phyloP scores from a whole-genome alignment of 108 stramenopile genomes.

The Stephanodiscus minutulus region DNA sequence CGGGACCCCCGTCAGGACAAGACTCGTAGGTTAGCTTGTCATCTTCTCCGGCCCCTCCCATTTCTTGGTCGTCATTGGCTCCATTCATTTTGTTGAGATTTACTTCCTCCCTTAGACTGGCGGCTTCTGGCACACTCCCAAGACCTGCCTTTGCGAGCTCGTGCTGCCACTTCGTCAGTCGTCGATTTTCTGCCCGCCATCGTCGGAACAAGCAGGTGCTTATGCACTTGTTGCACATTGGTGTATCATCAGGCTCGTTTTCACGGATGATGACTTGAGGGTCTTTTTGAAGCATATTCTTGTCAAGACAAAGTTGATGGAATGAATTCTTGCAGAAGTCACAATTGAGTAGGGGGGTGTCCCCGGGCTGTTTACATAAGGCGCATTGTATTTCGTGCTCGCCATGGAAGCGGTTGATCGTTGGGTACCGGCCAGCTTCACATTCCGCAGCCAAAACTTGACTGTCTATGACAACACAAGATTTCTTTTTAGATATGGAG shows the following conservation, averaged over 20 bases:
- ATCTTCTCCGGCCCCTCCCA: constrained; percentile 6
- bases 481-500: neutral
- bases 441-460: constrained; percentile 71
- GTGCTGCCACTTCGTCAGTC: constrained; percentile 59
- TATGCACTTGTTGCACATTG: constrained; percentile 80
- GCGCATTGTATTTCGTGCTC: constrained; percentile 54
- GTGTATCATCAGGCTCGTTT: constrained; percentile 73
- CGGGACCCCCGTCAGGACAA: constrained; percentile 85
- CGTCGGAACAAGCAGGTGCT: constrained; percentile 49
- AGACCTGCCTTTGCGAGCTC: constrained; percentile 49
- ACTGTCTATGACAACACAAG: constrained; percentile 64
- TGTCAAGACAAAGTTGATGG: constrained; percentile 67
- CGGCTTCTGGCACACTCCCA: constrained; percentile 29
- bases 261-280: constrained; percentile 58
- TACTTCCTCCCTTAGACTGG: constrained; percentile 43
- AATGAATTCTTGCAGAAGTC: constrained; percentile 70
- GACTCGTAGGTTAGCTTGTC: constrained; percentile 36
- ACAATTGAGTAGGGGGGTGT: constrained; percentile 55
- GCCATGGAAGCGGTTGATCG: constrained; percentile 67
- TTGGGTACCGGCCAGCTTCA: constrained; percentile 72
- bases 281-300: constrained; percentile 41
- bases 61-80: constrained; percentile 14
- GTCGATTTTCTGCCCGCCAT: constrained; percentile 68
- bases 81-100: constrained; percentile 10
- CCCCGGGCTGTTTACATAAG: constrained; percentile 53